Evolutionary conservation across 345 rosid genomes (phyloP), one percentile per base, ranked within the genome.

Genomic region (Salix udensis): DNA sequence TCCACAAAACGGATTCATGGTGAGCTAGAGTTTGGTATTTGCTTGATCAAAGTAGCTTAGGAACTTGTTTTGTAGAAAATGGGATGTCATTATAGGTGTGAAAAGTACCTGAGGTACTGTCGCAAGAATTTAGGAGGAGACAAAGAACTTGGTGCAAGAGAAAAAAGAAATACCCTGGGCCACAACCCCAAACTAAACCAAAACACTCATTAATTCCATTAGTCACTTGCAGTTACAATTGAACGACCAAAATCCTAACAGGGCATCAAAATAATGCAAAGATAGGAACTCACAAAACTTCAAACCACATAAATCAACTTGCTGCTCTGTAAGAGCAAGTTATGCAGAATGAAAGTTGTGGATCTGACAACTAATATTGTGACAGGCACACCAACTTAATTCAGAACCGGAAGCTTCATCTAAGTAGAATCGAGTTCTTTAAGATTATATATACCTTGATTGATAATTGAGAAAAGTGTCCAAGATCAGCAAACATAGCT

Each of bases 401-500:
- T 11, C 11, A 10, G 52, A 23, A 34, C 36, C 39, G 37, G 24
- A 40, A 13, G 23, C 13, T 28, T 15, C 21, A 30, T 24, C 36
- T 58, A 58, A 1, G 64, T 58, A 23, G 53, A 24, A 26, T 12
- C 10, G 39, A 74, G 58, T 23, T 64, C 31, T 67, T 36, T 42
- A 26, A 24, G 37, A 48, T 34, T 74, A 69, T 24, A 71, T 34
- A 74, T 82, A 93, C 97, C 95, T 92, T 88, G 81, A 94, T 92
- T 78, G 98, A 94, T 82, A 88, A 84, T 39, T 93, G 98, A 4
- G 98, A 91, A 66, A 93, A 93, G 78, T 93, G 98, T 24, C 98
- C 98, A 6, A 93, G 98, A 89, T 93, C 97, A 30, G 98, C 98
- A 83, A 93, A 91, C 98, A 94, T 94, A 61, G 98, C 98, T 82